Conservation (phyloP, 1,139 yeast species). For the Suhomyces ambrosiae region DNA sequence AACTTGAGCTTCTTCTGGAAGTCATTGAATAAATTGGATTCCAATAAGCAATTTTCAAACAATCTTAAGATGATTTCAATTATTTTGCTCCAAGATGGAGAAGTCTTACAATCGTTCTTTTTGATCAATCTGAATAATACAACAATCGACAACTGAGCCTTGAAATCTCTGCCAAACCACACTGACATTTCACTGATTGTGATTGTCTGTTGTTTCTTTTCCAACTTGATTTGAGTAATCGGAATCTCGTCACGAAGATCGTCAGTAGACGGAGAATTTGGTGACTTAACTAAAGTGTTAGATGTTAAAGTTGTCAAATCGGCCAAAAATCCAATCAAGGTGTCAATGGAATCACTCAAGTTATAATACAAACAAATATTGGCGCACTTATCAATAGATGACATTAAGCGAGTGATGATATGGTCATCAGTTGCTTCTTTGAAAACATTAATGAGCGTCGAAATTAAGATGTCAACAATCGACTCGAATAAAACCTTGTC, state of each 20-base stretch:
- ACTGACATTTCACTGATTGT: conserved; percentile 83
- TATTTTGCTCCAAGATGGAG: conserved; percentile 63
- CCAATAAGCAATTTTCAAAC: conserved; percentile 71
- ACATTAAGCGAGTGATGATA: conserved; percentile 80
- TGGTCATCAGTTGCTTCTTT: conserved; percentile 90
- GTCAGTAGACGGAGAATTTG: conserved; percentile 23
- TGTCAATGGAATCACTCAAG: conserved; percentile 60
- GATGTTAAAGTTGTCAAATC: conserved; percentile 60
- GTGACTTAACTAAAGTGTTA: not conserved
- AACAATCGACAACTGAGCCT: conserved; percentile 87
- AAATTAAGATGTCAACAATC: conserved; percentile 61
- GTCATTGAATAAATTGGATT: conserved; percentile 65
- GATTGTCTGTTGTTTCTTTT: conserved; percentile 54
- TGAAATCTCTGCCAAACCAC: conserved; percentile 84
- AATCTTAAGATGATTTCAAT: conserved; percentile 63
- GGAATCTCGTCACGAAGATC: conserved; percentile 49
- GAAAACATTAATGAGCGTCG: conserved; percentile 74
- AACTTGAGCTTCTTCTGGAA: conserved; percentile 60
- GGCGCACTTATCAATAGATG: conserved; percentile 84
- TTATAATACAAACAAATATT: conserved; percentile 69
- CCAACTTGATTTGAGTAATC: conserved; percentile 50
- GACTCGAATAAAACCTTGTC: conserved; percentile 71
- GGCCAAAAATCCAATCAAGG: conserved; percentile 62
- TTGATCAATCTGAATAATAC: conserved; percentile 78
- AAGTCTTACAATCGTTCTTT: conserved; percentile 52